Conservation (phyloP, 2,329 filamentous ascomycete species). For the Metarhizium humberi region DNA sequence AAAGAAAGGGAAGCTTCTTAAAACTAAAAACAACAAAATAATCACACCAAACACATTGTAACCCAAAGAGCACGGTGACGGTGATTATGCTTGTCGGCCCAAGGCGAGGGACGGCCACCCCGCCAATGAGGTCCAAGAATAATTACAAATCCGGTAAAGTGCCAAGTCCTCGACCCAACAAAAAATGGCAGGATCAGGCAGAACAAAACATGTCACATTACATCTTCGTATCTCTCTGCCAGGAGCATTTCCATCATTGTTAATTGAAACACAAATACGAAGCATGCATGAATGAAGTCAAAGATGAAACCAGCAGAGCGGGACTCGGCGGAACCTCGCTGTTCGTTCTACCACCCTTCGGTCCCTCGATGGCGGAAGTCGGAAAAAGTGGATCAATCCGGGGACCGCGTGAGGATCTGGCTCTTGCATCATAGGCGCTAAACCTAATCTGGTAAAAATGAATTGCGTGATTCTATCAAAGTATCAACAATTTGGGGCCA, state of each 20-base stretch:
- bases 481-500: slow-evolving; percentile 24
- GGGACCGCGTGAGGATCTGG: slow-evolving; percentile 6
- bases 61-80: too few relatives aligned
- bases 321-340: slow-evolving; percentile 7
- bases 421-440: slow-evolving; percentile 20
- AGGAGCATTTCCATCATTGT: too few relatives aligned
- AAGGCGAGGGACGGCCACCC: neutral
- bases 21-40: too few relatives aligned
- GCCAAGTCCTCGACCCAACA: neutral
- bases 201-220: neutral
- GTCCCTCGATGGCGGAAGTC: slow-evolving; percentile 6
- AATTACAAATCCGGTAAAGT: slow-evolving; percentile 1
- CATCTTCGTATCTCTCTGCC: too few relatives aligned
- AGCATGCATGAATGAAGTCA: too few relatives aligned
- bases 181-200: neutral
- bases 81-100: too few relatives aligned
- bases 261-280: neutral
- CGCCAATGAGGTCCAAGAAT: slow-evolving; percentile 1
- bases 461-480: slow-evolving; percentile 31
- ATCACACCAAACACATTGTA: too few relatives aligned
- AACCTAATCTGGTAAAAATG: slow-evolving; percentile 19
- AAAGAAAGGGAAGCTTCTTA: too few relatives aligned
- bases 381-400: slow-evolving; percentile 8
- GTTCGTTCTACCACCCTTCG: neutral
- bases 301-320: neutral